Evolutionary conservation across 2,329 filamentous ascomycete species (phyloP).

Genomic region (Alternaria sp.): DNA sequence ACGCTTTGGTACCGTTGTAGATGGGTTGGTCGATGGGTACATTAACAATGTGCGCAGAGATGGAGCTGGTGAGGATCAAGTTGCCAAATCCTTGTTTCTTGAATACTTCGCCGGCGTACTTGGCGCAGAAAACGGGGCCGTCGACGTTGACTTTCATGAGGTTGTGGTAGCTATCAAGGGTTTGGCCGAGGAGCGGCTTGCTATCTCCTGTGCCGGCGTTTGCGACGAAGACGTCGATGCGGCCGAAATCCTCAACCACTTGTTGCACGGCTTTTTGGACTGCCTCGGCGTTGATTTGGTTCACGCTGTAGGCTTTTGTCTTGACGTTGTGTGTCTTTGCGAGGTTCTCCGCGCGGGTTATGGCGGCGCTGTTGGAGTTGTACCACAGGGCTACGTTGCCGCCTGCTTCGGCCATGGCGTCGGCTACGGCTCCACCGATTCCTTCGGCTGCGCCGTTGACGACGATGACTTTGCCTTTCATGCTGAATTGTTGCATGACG

Average conservation of each 20-base stretch:
- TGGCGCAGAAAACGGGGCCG: conserved; percentile 53
- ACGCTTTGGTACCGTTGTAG: conserved; percentile 61
- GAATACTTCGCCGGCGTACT: conserved; percentile 51
- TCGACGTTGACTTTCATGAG: conserved; percentile 75
- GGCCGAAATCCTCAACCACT: conserved; percentile 72
- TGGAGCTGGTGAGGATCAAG: conserved; percentile 68
- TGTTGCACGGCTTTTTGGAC: conserved; percentile 63
- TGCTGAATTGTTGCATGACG: conserved; percentile 40
- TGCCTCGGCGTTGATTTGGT: conserved; percentile 59
- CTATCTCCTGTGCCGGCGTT: conserved; percentile 68
- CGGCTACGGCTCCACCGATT: conserved; percentile 57
- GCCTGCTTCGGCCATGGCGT: conserved; percentile 49
- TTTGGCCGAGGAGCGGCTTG: conserved; percentile 62
- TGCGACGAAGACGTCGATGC: conserved; percentile 69
- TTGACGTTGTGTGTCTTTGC: conserved; percentile 63
- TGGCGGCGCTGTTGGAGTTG: conserved; percentile 57
- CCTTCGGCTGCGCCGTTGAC: conserved; percentile 59
- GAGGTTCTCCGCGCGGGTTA: conserved; percentile 66
- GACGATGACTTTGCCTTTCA: conserved; percentile 50
- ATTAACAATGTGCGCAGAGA: conserved; percentile 82
- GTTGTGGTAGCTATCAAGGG: conserved; percentile 68
- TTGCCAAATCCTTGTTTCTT: conserved; percentile 58
- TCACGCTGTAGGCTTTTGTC: conserved; percentile 68
- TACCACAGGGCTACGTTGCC: conserved; percentile 57
- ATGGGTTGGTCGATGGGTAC: conserved; percentile 69